Evolutionary conservation across 371 early-diverging fungal genomes (phyloP).

Genomic region (Mucor racemosus): DNA sequence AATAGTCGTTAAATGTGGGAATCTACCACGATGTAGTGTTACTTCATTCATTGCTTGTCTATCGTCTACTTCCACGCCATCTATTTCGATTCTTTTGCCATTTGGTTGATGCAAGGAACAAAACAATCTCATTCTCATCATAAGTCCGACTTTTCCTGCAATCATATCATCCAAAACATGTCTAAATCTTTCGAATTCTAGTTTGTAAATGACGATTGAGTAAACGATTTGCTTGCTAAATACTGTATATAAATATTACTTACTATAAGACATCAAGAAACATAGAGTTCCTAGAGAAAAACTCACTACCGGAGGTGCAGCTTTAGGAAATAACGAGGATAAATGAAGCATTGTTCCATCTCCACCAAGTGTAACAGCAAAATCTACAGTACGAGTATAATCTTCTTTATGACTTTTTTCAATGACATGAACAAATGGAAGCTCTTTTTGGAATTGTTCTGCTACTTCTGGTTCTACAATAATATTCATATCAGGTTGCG

Average conservation of each 20-base stretch:
- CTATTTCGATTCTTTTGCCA: conserved; percentile 53
- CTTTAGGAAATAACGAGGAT: conserved; percentile 79
- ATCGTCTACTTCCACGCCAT: conserved; percentile 54
- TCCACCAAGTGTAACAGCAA: conserved; percentile 94
- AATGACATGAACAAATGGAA: conserved; percentile 66
- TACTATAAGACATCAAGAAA: conserved; percentile 86
- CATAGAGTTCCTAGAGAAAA: conserved; percentile 94
- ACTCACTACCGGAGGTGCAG: conserved; percentile 88
- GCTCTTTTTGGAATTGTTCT: conserved; percentile 51
- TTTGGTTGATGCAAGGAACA: conserved; percentile 66
- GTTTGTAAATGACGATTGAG: neutral
- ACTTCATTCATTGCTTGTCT: conserved; percentile 88
- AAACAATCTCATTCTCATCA: conserved; percentile 78
- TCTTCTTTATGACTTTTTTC: conserved; percentile 57
- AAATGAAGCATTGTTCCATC: conserved; percentile 96
- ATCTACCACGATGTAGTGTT: conserved; percentile 84
- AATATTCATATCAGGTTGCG: conserved; percentile 65
- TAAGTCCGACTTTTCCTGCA: conserved; percentile 61
- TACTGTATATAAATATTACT: neutral
- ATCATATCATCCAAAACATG: conserved; percentile 66
- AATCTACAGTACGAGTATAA: conserved; percentile 71
- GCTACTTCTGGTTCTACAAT: conserved; percentile 72
- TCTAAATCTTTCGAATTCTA: conserved; percentile 68
- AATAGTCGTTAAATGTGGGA: conserved; percentile 81
- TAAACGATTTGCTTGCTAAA: neutral